A percentile compares a stretch with the other conserved stretches of the same genome.
Evolutionary conservation across 2,329 filamentous ascomycete species (phyloP).

Genomic region (Talaromyces sp.): DNA sequence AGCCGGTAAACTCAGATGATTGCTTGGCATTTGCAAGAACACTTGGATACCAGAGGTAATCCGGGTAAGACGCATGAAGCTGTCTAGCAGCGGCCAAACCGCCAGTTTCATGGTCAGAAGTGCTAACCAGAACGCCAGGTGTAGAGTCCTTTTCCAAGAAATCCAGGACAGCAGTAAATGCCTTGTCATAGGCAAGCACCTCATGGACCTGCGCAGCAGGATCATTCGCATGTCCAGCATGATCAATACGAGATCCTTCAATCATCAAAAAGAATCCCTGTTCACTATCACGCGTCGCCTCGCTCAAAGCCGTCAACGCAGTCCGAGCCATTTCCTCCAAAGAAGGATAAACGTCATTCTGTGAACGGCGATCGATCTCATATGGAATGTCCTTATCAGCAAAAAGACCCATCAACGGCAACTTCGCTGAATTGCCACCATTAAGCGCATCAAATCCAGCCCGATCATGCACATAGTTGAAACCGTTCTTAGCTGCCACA

Average conservation of each 20-base stretch:
- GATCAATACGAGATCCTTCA: conserved; percentile 93
- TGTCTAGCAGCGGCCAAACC: conserved; percentile 81
- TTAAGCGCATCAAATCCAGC: conserved; percentile 75
- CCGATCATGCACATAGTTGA: conserved; percentile 74
- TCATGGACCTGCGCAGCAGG: conserved; percentile 84
- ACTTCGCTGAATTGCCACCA: conserved; percentile 65
- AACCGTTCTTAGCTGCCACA: conserved; percentile 76
- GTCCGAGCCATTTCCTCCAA: conserved; percentile 88
- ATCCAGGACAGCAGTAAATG: conserved; percentile 80
- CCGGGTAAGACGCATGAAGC: conserved; percentile 49
- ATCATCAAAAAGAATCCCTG: conserved; percentile 99
- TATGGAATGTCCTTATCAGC: conserved; percentile 83
- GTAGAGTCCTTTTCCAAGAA: conserved; percentile 78
- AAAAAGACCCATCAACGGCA: conserved; percentile 86
- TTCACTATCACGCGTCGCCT: conserved; percentile 79
- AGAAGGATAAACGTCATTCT: conserved; percentile 80
- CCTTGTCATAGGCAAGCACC: conserved; percentile 89
- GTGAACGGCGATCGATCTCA: conserved; percentile 83
- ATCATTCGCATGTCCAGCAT: conserved; percentile 85
- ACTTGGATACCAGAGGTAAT: conserved; percentile 80
- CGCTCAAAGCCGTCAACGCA: conserved; percentile 76
- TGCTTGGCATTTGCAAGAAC: conserved; percentile 79
- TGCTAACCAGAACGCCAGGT: conserved; percentile 76
- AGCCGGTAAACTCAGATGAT: conserved; percentile 70
- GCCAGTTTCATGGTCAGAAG: conserved; percentile 95